Evolutionary conservation across 768 basidiomycete species (phyloP).

Genomic region (Trametes coccinea): DNA sequence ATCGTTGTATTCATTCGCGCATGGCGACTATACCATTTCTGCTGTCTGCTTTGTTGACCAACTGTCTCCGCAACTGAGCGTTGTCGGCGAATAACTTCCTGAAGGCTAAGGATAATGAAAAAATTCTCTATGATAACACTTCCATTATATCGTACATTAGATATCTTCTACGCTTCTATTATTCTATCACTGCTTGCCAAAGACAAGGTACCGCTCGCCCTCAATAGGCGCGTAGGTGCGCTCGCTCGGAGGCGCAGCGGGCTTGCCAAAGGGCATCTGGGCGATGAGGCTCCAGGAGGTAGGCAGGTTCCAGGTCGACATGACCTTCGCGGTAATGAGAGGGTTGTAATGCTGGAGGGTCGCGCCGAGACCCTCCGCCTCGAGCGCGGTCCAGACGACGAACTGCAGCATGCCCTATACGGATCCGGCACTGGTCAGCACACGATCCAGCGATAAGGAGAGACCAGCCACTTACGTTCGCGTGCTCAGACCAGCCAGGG

Average conservation of each 20-base stretch:
- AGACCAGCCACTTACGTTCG: conserved; percentile 8
- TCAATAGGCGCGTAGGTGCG: conserved; percentile 23
- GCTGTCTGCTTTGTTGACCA: too few species aligned
- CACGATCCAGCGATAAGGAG: neutral
- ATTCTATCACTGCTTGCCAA: conserved; percentile 16
- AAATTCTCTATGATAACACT: too few species aligned
- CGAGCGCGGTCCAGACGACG: conserved; percentile 27
- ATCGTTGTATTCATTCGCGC: too few species aligned
- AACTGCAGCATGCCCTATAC: conserved; percentile 25
- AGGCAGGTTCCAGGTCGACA: conserved; percentile 24
- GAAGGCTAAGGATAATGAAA: too few species aligned
- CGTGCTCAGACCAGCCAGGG: conserved; percentile 25
- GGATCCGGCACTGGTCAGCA: neutral
- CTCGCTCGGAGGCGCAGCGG: conserved; percentile 19
- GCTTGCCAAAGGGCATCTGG: conserved; percentile 25
- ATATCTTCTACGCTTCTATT: neutral
- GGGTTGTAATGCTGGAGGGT: conserved; percentile 29
- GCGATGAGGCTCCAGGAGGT: conserved; percentile 22
- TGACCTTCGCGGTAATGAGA: conserved; percentile 23
- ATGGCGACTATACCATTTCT: too few species aligned
- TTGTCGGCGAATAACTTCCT: too few species aligned
- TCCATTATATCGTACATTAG: too few species aligned
- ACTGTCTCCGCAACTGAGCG: too few species aligned
- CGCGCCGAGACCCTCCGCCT: conserved; percentile 25
- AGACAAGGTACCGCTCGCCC: conserved; percentile 25